phyloP scores from a whole-genome alignment of 371 early-diverging fungal genomes.

The Mucor circinelloides region DNA sequence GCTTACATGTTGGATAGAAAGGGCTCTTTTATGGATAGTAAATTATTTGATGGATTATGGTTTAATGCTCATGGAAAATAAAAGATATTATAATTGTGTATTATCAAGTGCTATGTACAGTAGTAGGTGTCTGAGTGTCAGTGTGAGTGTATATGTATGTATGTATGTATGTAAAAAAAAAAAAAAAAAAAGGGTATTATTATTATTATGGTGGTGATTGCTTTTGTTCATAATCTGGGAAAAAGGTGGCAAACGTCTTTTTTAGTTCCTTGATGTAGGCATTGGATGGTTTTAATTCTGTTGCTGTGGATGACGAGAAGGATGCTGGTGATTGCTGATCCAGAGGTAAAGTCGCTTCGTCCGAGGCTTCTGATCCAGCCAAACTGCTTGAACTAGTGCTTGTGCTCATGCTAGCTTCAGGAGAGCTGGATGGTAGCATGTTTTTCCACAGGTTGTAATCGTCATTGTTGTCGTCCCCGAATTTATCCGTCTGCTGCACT shows the following conservation, averaged over 20 bases:
- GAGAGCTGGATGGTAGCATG: slow-evolving; percentile 8
- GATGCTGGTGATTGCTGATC: neutral
- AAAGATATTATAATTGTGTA: neutral
- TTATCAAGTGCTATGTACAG: neutral
- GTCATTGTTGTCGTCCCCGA: neutral
- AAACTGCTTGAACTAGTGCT: slow-evolving; percentile 20
- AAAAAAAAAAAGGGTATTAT: neutral
- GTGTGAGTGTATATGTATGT: neutral
- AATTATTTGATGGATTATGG: slow-evolving; percentile 52
- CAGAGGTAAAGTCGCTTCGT: neutral
- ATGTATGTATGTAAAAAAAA: neutral
- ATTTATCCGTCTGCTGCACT: neutral
- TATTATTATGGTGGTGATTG: neutral
- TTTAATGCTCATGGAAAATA: slow-evolving; percentile 21
- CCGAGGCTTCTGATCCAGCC: slow-evolving; percentile 15
- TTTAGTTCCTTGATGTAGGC: slow-evolving; percentile 27
- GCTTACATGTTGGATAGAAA: slow-evolving; percentile 55
- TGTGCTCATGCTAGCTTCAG: slow-evolving; percentile 10
- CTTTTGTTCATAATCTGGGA: slow-evolving; percentile 2
- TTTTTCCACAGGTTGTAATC: slow-evolving; percentile 7
- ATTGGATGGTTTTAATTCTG: neutral
- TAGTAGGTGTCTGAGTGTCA: neutral
- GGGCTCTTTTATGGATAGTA: slow-evolving; percentile 49
- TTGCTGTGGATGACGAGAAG: neutral
- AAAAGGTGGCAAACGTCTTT: slow-evolving; percentile 17